Evolutionary conservation across 441 rosid genomes (phyloP).

Genomic region (Kokia cookei): DNA sequence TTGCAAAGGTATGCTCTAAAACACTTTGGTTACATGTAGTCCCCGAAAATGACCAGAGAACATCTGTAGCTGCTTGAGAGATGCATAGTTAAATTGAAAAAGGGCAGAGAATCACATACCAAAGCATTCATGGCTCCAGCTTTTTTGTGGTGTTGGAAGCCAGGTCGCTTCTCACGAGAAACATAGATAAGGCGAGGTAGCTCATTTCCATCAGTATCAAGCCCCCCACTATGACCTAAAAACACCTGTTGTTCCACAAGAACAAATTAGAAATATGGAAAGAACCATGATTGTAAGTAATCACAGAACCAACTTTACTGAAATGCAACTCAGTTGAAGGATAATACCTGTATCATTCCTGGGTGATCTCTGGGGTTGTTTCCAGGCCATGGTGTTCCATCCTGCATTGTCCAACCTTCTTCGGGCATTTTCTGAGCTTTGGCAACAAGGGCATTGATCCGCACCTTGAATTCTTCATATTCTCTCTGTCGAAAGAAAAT

Average conservation of each 20-base stretch:
- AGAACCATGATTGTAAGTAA: not conserved
- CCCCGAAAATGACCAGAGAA: not conserved
- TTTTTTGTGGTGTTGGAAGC: slow-evolving; percentile 98
- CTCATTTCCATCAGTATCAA: slow-evolving; percentile 96
- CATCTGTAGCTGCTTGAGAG: not conserved
- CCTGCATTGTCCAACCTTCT: slow-evolving; percentile 99
- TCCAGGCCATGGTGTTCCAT: slow-evolving; percentile 99
- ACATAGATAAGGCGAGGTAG: slow-evolving; percentile 96
- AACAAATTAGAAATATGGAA: not conserved
- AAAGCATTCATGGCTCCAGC: slow-evolving; percentile 99
- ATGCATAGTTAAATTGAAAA: not conserved
- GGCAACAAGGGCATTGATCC: slow-evolving; percentile 95
- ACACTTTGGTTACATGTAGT: not conserved
- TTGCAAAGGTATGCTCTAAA: not conserved
- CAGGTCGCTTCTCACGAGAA: slow-evolving; percentile 99
- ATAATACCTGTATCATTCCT: slow-evolving; percentile 90
- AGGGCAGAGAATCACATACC: slow-evolving; percentile 44
- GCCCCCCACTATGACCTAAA: slow-evolving; percentile 94
- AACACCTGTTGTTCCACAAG: slow-evolving; percentile 54
- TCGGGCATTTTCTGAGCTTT: slow-evolving; percentile 98
- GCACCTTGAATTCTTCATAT: slow-evolving; percentile 96
- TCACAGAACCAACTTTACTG: not conserved
- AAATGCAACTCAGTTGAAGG: not conserved
- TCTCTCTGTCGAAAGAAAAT: slow-evolving; percentile 57
- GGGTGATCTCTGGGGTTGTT: slow-evolving; percentile 97